Conservation (phyloP, 2,329 filamentous ascomycete species). For the Nemania sp. region DNA sequence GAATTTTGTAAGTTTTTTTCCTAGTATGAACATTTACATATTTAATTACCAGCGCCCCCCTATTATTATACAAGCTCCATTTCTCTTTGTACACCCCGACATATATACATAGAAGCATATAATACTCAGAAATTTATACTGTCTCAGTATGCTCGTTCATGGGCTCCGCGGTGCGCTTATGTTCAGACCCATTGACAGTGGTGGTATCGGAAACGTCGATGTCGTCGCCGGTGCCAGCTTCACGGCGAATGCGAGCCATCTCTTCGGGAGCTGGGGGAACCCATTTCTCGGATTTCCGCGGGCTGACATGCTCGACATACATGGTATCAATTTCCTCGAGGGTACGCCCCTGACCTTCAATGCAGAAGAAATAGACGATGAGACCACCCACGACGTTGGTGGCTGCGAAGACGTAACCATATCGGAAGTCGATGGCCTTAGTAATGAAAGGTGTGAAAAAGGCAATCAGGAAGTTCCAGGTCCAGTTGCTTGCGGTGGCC, state of each 20-base stretch:
- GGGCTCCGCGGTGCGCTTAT: no score
- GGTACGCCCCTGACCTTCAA: slow-evolving; percentile 72
- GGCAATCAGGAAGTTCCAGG: slow-evolving; percentile 73
- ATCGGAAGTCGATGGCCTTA: slow-evolving; percentile 68
- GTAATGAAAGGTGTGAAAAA: slow-evolving; percentile 85
- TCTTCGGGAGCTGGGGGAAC: slow-evolving; percentile 48
- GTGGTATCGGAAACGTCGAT: slow-evolving; percentile 1
- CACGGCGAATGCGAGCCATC: slow-evolving; percentile 46
- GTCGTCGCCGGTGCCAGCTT: slow-evolving; percentile 45
- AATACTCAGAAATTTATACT: no score
- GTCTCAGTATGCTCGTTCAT: no score
- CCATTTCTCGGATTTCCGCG: slow-evolving; percentile 65
- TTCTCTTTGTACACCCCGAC: no score
- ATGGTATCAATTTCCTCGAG: slow-evolving; percentile 81
- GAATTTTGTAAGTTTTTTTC: no score
- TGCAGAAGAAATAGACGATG: slow-evolving; percentile 77
- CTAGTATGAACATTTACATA: no score
- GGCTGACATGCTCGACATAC: slow-evolving; percentile 68
- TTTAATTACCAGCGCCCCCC: no score
- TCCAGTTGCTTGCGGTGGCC: slow-evolving; percentile 65
- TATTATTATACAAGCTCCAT: no score
- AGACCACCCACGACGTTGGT: slow-evolving; percentile 67
- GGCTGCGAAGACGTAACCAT: slow-evolving; percentile 76
- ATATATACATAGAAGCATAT: no score
- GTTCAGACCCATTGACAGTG: no score